Evolutionary conservation across 306 rosid species (phyloP).

Genomic region (Castanopsis chinensis): DNA sequence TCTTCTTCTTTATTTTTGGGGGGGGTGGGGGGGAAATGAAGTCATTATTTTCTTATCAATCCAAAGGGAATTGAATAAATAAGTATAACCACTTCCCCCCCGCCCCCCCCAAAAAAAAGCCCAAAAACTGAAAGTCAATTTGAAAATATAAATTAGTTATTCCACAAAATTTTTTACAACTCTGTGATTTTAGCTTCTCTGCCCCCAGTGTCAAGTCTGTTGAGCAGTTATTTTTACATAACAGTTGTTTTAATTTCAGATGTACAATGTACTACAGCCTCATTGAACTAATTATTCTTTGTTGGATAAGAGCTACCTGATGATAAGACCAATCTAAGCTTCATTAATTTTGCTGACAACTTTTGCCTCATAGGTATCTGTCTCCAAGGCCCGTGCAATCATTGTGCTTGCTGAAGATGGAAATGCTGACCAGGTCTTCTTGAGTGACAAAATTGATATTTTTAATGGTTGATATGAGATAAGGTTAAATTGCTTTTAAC

Average conservation of each 20-base stretch:
- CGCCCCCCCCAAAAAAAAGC: not conserved
- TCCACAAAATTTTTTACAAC: not conserved
- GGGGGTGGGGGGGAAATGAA: too few species aligned
- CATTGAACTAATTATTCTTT: not conserved
- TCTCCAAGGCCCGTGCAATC: constrained; percentile 90
- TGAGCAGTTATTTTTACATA: not conserved
- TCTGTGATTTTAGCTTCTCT: not conserved
- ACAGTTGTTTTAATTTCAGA: not conserved
- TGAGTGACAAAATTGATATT: constrained; percentile 13
- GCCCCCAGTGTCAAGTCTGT: not conserved
- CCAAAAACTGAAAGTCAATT: not conserved
- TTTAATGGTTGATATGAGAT: constrained; percentile 11
- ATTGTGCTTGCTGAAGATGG: constrained; percentile 93
- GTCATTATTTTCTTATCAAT: too few species aligned
- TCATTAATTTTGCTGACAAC: constrained; percentile 13
- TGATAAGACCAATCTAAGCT: not conserved
- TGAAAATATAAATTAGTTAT: not conserved
- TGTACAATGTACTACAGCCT: not conserved
- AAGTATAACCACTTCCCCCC: too few species aligned
- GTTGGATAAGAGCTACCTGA: not conserved
- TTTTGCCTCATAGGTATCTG: constrained; percentile 60
- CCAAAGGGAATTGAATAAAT: not conserved
- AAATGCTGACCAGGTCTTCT: constrained; percentile 87
- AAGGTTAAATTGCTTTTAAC: constrained; percentile 22
- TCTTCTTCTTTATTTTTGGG: too few species aligned